A percentile compares a stretch with the other conserved stretches of the same genome.
phyloP scores from a whole-genome alignment of 768 basidiomycete genomes.

The Boletales sp. region DNA sequence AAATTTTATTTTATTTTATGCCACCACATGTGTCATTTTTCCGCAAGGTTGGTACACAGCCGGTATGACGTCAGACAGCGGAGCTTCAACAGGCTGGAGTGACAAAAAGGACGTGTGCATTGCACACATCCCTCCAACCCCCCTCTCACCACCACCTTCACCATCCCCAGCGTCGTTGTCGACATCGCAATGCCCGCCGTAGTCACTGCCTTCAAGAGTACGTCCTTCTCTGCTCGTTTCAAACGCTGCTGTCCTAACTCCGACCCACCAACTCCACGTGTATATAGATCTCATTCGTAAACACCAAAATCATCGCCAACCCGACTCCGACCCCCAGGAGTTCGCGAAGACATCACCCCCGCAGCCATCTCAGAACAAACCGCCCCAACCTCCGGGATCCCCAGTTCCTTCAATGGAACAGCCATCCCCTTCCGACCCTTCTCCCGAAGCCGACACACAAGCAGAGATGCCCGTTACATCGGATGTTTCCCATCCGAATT shows the following conservation, averaged over 20 bases:
- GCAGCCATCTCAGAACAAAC: slow-evolving; percentile 28
- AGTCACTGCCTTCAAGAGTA: slow-evolving; percentile 89
- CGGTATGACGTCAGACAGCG: slow-evolving; percentile 32
- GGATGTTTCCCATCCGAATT: slow-evolving; percentile 69
- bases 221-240: slow-evolving; percentile 17
- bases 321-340: slow-evolving; percentile 31
- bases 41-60: slow-evolving; percentile 2
- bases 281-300: slow-evolving; percentile 66
- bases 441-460: slow-evolving; percentile 14
- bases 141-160: neutral
- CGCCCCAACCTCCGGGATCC: slow-evolving; percentile 37
- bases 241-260: slow-evolving; percentile 13
- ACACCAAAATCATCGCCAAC: slow-evolving; percentile 63
- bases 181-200: slow-evolving; percentile 59
- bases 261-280: slow-evolving; percentile 19
- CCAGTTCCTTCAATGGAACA: slow-evolving; percentile 34
- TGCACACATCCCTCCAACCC: slow-evolving; percentile 10
- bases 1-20: neutral
- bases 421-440: slow-evolving; percentile 27
- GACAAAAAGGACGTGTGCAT: slow-evolving; percentile 30
- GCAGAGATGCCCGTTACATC: slow-evolving; percentile 52
- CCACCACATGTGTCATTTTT: neutral
- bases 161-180: slow-evolving; percentile 7
- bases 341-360: slow-evolving; percentile 7
- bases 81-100: slow-evolving; percentile 28